These are phyloP conservation scores for Saccharomycopsis sp. DNA, from an alignment of 805 yeast species.

Conservation along the genomic window DNA sequence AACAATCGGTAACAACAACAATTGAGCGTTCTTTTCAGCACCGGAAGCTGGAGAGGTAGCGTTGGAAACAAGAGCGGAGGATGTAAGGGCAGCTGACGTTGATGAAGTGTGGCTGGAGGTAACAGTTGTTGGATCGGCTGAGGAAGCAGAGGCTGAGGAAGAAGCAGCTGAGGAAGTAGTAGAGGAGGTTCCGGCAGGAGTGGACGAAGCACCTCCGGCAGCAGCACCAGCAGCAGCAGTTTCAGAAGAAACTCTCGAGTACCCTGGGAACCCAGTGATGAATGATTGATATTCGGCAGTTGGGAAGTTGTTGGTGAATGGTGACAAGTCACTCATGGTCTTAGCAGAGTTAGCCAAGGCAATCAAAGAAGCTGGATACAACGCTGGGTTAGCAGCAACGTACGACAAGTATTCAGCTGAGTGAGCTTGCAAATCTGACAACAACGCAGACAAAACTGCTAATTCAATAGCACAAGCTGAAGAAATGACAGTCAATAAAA, in stretches of 20 bases:
- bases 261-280: conserved; percentile 19
- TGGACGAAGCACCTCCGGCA: conserved; percentile 11
- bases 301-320: conserved; percentile 16
- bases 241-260: conserved; percentile 16
- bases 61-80: conserved; percentile 9
- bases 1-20: conserved; percentile 15
- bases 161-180: conserved; percentile 4
- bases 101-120: conserved; percentile 6
- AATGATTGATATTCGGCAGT: conserved; percentile 18
- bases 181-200: conserved; percentile 9
- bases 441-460: conserved; percentile 15
- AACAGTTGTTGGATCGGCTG: conserved; percentile 3
- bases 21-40: conserved; percentile 10
- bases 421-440: conserved; percentile 16
- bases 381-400: conserved; percentile 19
- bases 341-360: conserved; percentile 12
- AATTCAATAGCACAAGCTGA: conserved; percentile 10
- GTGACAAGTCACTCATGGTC: conserved; percentile 4
- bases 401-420: conserved; percentile 19
- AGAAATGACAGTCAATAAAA: conserved; percentile 13
- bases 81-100: conserved; percentile 2
- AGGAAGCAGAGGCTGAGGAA: conserved; percentile 7
- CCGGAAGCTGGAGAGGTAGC: conserved; percentile 8
- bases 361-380: conserved; percentile 16
- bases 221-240: conserved; percentile 14